Evolutionary conservation across 2,329 filamentous ascomycete species (phyloP).

Genomic region (Venturia nashicola): DNA sequence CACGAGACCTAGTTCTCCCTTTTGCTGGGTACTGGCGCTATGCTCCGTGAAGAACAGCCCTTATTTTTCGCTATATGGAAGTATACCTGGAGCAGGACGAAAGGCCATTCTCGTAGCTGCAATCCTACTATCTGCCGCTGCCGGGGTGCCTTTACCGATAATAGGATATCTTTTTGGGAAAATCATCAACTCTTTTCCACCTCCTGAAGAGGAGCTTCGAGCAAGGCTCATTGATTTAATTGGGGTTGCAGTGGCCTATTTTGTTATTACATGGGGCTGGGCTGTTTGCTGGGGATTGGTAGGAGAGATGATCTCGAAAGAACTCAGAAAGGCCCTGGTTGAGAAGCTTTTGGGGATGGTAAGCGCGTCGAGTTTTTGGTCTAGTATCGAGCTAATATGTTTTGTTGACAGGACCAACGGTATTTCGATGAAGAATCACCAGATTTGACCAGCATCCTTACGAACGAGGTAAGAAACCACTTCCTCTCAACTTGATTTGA

Average conservation of each 20-base stretch:
- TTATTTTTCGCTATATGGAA: background rate
- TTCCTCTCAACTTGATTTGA: background rate
- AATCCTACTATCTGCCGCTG: constrained; percentile 36
- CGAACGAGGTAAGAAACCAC: constrained; percentile 33
- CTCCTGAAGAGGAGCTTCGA: constrained; percentile 33
- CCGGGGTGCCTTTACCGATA: constrained; percentile 50
- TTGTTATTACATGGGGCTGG: constrained; percentile 52
- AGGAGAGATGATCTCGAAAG: constrained; percentile 50
- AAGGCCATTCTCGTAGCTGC: constrained; percentile 26
- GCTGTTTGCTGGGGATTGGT: constrained; percentile 51
- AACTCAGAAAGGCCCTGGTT: constrained; percentile 50
- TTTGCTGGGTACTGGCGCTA: background rate
- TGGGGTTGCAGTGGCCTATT: constrained; percentile 33
- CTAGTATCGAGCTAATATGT: background rate
- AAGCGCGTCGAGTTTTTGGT: constrained; percentile 20
- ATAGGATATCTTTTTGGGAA: constrained; percentile 53
- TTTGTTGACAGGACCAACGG: background rate
- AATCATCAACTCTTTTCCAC: constrained; percentile 49
- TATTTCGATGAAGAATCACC: constrained; percentile 55
- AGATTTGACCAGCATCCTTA: constrained; percentile 53
- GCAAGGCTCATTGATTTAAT: constrained; percentile 13
- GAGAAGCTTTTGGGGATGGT: constrained; percentile 47
- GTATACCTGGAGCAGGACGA: constrained; percentile 13
- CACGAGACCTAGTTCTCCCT: background rate
- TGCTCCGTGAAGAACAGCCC: background rate